These are phyloP conservation scores for Metschnikowia gelsemii DNA, from an alignment of 805 yeast genomes.

Conservation along the genomic window DNA sequence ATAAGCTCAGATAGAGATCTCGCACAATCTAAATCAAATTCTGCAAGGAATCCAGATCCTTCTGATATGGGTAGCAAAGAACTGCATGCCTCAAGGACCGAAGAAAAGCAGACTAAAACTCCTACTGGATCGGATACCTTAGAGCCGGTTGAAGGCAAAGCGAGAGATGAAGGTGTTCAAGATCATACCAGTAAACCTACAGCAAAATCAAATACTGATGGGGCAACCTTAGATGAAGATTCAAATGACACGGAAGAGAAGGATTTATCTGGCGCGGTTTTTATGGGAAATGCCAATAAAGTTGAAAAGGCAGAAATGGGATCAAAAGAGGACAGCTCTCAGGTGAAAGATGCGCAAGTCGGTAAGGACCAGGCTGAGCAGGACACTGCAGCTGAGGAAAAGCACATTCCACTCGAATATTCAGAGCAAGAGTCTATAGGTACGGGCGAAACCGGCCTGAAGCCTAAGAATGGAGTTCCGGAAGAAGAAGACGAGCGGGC, in stretches of 20 bases:
- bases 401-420: not conserved
- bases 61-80: not conserved
- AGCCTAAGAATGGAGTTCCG: too few relatives aligned
- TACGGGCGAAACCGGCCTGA: too few relatives aligned
- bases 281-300: too few relatives aligned
- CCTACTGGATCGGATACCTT: not conserved
- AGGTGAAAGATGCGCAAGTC: not conserved
- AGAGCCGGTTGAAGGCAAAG: not conserved
- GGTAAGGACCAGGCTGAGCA: not conserved
- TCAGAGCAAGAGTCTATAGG: too few relatives aligned
- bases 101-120: not conserved
- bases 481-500: constrained; percentile 2
- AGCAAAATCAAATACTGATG: not conserved
- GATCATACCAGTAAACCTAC: not conserved
- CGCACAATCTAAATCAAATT: not conserved
- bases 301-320: not conserved
- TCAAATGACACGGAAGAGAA: not conserved
- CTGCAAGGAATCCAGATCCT: not conserved
- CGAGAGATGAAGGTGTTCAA: not conserved
- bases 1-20: not conserved
- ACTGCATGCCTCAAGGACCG: not conserved
- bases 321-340: not conserved
- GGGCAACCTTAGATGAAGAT: not conserved
- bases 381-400: not conserved
- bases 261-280: not conserved